Percentiles rank a stretch among this genome's conserved stretches.
These are phyloP conservation scores for Golubevia sp. DNA, from an alignment of 1,284 basidiomycete species.

Conservation along the genomic window DNA sequence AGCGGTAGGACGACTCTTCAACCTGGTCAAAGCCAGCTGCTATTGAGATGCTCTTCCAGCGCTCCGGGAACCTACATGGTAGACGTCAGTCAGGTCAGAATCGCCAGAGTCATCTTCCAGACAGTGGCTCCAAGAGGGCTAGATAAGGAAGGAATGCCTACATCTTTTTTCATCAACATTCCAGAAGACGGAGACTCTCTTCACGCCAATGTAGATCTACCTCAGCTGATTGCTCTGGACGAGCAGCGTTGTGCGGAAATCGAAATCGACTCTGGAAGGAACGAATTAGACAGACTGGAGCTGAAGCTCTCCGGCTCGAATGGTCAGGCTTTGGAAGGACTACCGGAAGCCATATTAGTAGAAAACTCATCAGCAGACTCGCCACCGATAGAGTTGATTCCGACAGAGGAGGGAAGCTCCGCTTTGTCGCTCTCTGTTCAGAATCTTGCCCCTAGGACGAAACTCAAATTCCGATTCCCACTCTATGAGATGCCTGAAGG, in stretches of 20 bases:
- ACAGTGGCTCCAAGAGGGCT: neutral
- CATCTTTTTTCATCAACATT: slow-evolving; percentile 22
- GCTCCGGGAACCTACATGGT: slow-evolving; percentile 38
- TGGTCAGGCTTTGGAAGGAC: neutral
- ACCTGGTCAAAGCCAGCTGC: slow-evolving; percentile 23
- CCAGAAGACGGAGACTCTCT: slow-evolving; percentile 40
- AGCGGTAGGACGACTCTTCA: slow-evolving; percentile 19
- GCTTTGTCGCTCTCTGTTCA: neutral
- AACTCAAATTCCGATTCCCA: neutral
- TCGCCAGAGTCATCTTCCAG: slow-evolving; percentile 40
- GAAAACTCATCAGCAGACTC: neutral
- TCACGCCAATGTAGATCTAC: slow-evolving; percentile 15
- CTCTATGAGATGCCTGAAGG: neutral
- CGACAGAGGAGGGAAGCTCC: neutral
- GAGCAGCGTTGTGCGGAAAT: slow-evolving; percentile 24
- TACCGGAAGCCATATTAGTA: neutral
- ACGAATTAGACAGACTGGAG: slow-evolving; percentile 20
- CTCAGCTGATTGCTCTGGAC: slow-evolving; percentile 34
- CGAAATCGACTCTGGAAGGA: slow-evolving; percentile 27
- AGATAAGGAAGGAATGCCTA: neutral
- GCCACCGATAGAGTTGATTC: neutral
- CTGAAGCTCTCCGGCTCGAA: slow-evolving; percentile 8
- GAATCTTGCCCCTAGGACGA: neutral
- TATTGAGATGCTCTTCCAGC: slow-evolving; percentile 31
- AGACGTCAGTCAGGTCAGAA: slow-evolving; percentile 45